Percentiles rank a stretch among this genome's conserved stretches.
Conservation (phyloP, 805 yeast genomes). For the Pichia kluyveri region DNA sequence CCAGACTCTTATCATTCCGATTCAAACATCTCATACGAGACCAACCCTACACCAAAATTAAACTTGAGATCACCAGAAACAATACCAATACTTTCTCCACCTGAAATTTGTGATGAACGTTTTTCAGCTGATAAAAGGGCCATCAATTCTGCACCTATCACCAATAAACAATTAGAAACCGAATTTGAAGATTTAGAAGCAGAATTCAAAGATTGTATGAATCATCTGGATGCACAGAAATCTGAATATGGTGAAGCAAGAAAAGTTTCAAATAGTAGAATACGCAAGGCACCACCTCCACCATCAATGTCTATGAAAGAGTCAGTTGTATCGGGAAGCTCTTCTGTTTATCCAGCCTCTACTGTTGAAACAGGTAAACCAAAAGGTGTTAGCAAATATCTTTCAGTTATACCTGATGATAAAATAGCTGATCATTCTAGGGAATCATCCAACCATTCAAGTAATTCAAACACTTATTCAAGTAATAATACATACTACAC, state of each 20-base stretch:
- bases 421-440: background rate
- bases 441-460: background rate
- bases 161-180: slow-evolving; percentile 12
- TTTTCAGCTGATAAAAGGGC: background rate
- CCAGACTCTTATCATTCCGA: background rate
- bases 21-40: background rate
- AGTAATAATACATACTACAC: background rate
- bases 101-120: background rate
- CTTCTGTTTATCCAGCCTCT: slow-evolving; percentile 1
- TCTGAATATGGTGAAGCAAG: background rate
- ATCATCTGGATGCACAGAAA: slow-evolving; percentile 1
- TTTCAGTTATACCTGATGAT: too few relatives aligned
- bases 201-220: slow-evolving; percentile 18
- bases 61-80: background rate
- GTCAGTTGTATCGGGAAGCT: background rate
- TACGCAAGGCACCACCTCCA: slow-evolving; percentile 1
- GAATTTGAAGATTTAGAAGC: slow-evolving; percentile 22
- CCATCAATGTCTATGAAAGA: background rate
- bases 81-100: background rate
- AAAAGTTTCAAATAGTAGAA: background rate
- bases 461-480: background rate
- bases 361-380: background rate
- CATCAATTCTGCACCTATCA: slow-evolving; percentile 14
- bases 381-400: too few relatives aligned
- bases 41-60: background rate